These are phyloP conservation scores for Pulveroboletus sp. DNA, from an alignment of 768 basidiomycete genomes.

Conservation along the genomic window DNA sequence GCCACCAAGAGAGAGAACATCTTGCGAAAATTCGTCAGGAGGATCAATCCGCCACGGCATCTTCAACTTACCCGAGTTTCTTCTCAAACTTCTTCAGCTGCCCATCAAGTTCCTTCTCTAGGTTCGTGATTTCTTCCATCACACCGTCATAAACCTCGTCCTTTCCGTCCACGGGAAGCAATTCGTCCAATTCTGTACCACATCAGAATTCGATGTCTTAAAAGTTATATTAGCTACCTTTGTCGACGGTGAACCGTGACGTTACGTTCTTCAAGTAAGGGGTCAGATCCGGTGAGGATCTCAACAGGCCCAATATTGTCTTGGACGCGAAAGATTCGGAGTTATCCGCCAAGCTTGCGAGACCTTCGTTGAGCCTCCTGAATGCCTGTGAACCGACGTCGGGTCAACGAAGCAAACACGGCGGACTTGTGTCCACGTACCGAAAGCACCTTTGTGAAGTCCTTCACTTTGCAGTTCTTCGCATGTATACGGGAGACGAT, in stretches of 20 bases:
- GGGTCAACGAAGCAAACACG: constrained; percentile 1
- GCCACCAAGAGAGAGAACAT: constrained; percentile 55
- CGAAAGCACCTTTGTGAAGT: constrained; percentile 79
- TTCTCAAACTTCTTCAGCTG: constrained; percentile 63
- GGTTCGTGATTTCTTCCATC: constrained; percentile 58
- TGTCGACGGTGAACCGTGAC: constrained; percentile 57
- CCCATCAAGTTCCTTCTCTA: constrained; percentile 71
- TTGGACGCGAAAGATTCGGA: constrained; percentile 74
- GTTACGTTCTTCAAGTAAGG: constrained; percentile 70
- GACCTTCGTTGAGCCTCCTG: constrained; percentile 62
- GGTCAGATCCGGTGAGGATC: constrained; percentile 76
- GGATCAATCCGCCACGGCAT: constrained; percentile 5
- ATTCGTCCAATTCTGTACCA: constrained; percentile 54
- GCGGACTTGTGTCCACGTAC: constrained; percentile 39
- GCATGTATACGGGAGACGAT: constrained; percentile 95
- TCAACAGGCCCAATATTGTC: constrained; percentile 69
- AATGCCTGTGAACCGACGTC: constrained; percentile 56
- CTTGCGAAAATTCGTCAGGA: constrained; percentile 36
- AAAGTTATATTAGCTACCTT: constrained; percentile 41
- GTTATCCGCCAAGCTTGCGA: constrained; percentile 57
- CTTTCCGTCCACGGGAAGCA: constrained; percentile 80
- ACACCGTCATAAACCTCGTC: constrained; percentile 83
- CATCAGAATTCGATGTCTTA: constrained; percentile 20
- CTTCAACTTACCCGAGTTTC: constrained; percentile 52
- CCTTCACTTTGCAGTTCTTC: constrained; percentile 79